Evolutionary conservation across 169 alveolate species (phyloP), one percentile per base, ranked within the genome.

Genomic region (Cryptosporidium xiaoi): DNA sequence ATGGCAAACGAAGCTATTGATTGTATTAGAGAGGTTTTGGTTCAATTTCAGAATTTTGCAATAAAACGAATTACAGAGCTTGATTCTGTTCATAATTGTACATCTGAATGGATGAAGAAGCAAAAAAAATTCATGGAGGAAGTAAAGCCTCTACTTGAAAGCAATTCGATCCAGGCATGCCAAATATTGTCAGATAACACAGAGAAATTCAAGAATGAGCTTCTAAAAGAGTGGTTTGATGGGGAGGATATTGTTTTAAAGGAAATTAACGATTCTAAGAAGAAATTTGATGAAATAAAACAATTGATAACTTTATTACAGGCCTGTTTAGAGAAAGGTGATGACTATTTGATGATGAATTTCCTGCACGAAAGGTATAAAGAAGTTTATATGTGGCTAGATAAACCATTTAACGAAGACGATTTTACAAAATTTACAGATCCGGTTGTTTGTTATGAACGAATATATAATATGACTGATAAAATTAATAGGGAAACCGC

Each of bases 1-100:
- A 77, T 77, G 87, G 69, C 87, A 13, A 77, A 40, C 34, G 87
- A 77, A 24, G 87, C 87, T 44, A 62, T 77, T 16, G 87, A 77
- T 16, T 77, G 71, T n/a, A 77, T 77, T 3, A 77, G 87, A 62
- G 87, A 77, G 53, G 51, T 77, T 29, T 40, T 77, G 18, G 71
- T 68, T 34, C 36, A 60, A 44, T 77, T 77, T 60, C 87, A 77
- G 24, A 68, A 77, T 40, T 56, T 77, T 31, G 71, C 71, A 40
- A 60, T 77, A 34, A 77, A 56, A 40, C 56, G 87, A 18, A 77
- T 62, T 60, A 16, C 58, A 40, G 87, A 77, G 56, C 33, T 77
- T 15, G 87, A 77, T 77, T 77, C 71, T 27, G 87, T 77, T 24
- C 53, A 62, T 13, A 60, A 62, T 20, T 77, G 77, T 5, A 77